Conservation (phyloP, 2,329 filamentous ascomycete species). For the Colletotrichum horii region DNA sequence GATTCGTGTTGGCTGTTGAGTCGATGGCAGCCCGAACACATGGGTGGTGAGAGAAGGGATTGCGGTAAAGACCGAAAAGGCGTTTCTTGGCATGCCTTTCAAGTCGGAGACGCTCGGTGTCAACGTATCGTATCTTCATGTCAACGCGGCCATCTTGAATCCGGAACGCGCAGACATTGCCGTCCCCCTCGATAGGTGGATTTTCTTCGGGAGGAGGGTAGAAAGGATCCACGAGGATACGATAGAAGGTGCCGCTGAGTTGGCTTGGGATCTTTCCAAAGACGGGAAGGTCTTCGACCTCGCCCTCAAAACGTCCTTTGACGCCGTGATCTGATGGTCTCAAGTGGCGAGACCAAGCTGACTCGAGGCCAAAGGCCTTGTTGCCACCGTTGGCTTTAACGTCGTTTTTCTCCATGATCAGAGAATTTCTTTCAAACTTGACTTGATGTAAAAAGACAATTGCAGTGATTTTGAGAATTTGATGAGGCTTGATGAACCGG, state of each 20-base stretch:
- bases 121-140: slow-evolving; percentile 40
- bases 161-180: slow-evolving; percentile 39
- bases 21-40: slow-evolving; percentile 34
- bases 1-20: slow-evolving; percentile 53
- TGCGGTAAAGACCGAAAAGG: slow-evolving; percentile 41
- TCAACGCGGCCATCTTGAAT: slow-evolving; percentile 35
- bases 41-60: slow-evolving; percentile 40
- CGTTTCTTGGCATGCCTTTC: slow-evolving; percentile 39
- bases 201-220: not conserved
- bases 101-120: slow-evolving; percentile 42
- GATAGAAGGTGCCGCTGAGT: not conserved
- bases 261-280: not conserved
- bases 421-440: not conserved
- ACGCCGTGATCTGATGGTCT: not conserved
- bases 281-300: not conserved
- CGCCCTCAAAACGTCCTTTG: not conserved
- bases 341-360: not conserved
- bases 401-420: not conserved
- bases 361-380: not conserved
- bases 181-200: slow-evolving; percentile 32
- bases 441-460: not conserved
- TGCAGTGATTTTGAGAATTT: not conserved
- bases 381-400: not conserved
- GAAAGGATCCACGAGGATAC: not conserved
- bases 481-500: not conserved